phyloP scores from a whole-genome alignment of 2,329 filamentous ascomycete species.

The Monosporascus cannonballus region DNA sequence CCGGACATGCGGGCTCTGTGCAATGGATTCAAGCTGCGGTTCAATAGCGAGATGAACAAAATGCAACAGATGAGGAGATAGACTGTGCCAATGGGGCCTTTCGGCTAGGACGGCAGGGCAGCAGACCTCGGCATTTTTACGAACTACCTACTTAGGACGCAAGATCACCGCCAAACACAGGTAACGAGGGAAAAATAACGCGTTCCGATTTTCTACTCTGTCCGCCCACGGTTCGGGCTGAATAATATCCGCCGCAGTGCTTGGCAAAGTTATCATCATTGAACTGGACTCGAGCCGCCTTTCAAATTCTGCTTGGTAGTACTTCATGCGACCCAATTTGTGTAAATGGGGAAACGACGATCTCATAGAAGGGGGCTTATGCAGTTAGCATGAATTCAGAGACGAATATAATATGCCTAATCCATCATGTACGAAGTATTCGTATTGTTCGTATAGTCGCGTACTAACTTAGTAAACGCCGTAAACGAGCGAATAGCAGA shows the following conservation, averaged over 20 bases:
- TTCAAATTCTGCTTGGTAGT: neutral
- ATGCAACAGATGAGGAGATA: conserved; percentile 37
- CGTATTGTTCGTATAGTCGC: too few species aligned
- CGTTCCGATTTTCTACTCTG: neutral
- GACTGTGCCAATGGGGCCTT: neutral
- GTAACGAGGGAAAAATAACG: too few species aligned
- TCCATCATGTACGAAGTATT: too few species aligned
- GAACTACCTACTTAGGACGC: too few species aligned
- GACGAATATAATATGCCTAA: too few species aligned
- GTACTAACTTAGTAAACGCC: too few species aligned
- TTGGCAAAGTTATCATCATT: neutral
- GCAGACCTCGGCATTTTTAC: neutral
- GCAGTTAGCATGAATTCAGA: too few species aligned
- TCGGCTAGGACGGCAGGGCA: neutral
- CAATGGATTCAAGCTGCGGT: conserved; percentile 93
- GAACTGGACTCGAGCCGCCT: too few species aligned
- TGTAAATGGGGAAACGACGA: neutral
- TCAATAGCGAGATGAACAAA: conserved; percentile 59
- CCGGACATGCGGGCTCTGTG: conserved; percentile 92
- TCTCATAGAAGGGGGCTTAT: neutral
- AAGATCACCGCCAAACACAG: too few species aligned
- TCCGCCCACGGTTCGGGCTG: neutral
- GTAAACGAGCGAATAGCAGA: too few species aligned
- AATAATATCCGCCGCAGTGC: neutral
- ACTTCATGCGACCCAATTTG: neutral